phyloP scores from a whole-genome alignment of 192 early-diverging fungal genomes.

The Coemansia sp. region DNA sequence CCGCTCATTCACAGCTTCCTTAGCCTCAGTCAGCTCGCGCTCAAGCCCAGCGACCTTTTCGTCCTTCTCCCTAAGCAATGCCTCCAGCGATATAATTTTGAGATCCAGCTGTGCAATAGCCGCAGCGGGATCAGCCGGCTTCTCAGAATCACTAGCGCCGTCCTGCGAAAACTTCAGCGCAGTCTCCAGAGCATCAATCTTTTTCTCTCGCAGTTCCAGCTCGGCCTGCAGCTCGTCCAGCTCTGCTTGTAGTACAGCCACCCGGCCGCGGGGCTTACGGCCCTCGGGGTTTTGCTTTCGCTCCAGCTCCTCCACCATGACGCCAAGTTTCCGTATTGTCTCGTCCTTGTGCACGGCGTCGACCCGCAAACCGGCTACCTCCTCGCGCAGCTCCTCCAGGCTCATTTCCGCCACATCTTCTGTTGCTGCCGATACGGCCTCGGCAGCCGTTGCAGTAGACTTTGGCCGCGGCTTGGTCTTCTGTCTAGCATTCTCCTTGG shows the following conservation, averaged over 20 bases:
- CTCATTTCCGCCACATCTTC: conserved; percentile 42
- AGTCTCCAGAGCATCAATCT: conserved; percentile 31
- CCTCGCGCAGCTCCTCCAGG: conserved; percentile 38
- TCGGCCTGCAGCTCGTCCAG: conserved; percentile 38
- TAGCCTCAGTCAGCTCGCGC: conserved; percentile 25
- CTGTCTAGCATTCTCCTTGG: conserved; percentile 16
- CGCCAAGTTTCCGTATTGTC: conserved; percentile 36
- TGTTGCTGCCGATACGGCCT: conserved; percentile 38
- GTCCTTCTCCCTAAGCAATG: conserved; percentile 22
- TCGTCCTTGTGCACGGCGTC: conserved; percentile 52
- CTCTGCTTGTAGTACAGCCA: conserved; percentile 33
- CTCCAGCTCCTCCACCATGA: conserved; percentile 47
- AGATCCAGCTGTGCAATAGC: conserved; percentile 42
- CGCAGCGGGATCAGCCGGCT: conserved; percentile 5
- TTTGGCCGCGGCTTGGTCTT: conserved; percentile 29
- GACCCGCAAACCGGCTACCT: conserved; percentile 32
- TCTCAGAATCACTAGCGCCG: not conserved
- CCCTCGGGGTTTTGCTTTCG: conserved; percentile 53
- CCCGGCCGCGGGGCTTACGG: conserved; percentile 30
- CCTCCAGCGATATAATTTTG: conserved; percentile 33
- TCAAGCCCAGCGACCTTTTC: conserved; percentile 14
- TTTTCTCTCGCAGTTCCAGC: conserved; percentile 25
- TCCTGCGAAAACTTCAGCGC: conserved; percentile 25
- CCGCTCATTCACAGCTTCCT: conserved; percentile 34
- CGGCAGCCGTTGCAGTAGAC: conserved; percentile 43